A percentile compares a stretch with the other conserved stretches of the same genome.
Conservation (phyloP, 495 filamentous ascomycete genomes). For the Neurospora sp. region DNA sequence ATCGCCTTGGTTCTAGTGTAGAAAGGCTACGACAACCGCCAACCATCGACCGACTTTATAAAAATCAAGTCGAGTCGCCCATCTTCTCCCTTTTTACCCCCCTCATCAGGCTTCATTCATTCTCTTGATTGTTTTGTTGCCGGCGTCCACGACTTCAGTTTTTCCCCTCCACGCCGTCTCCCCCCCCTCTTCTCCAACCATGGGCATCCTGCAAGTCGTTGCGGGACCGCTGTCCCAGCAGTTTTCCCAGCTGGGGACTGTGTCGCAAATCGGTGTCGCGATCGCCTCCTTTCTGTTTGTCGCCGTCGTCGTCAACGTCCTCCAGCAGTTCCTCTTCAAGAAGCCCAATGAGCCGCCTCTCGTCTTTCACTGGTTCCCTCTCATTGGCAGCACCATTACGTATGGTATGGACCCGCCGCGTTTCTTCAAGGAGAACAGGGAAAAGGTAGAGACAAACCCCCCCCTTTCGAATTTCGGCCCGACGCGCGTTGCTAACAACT, state of each 20-base stretch:
- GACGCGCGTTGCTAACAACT: not conserved
- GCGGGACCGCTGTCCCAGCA: slow-evolving; percentile 33
- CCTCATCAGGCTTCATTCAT: not conserved
- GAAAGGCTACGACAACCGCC: not conserved
- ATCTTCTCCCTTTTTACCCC: not conserved
- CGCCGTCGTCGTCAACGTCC: slow-evolving; percentile 53
- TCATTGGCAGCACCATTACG: slow-evolving; percentile 66
- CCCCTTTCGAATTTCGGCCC: not conserved
- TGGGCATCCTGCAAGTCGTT: slow-evolving; percentile 43
- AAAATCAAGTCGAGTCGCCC: not conserved
- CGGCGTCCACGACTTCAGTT: not conserved
- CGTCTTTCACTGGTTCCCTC: slow-evolving; percentile 75
- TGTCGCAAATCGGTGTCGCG: slow-evolving; percentile 35
- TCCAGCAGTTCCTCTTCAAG: slow-evolving; percentile 57
- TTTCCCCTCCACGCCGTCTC: not conserved
- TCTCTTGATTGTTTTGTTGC: not conserved
- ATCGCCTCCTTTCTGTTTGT: slow-evolving; percentile 39
- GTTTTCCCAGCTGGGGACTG: slow-evolving; percentile 30
- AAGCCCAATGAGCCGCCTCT: slow-evolving; percentile 66
- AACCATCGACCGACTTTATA: slow-evolving; percentile 1
- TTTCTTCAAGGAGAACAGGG: slow-evolving; percentile 60
- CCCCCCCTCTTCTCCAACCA: slow-evolving; percentile 10
- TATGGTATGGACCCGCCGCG: slow-evolving; percentile 78
- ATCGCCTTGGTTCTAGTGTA: not conserved
- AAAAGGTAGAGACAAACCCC: slow-evolving; percentile 45